Base-by-base conservation (phyloP, 116 monocot genomes). In the Thalassia testudinum region DNA sequence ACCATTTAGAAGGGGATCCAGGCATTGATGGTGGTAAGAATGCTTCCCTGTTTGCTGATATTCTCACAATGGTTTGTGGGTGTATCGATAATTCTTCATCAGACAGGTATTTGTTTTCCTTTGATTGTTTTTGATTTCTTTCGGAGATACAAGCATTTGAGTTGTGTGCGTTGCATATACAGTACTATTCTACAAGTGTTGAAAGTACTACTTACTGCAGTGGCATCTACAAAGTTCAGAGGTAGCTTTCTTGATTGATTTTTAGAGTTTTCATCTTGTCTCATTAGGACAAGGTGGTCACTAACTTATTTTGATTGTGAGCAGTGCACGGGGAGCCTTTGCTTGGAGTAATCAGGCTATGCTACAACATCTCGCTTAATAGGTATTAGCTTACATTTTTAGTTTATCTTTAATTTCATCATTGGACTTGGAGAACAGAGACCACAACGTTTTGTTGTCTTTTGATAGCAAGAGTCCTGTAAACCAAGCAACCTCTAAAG, bases 1-100 rank as follows among this genome's bases (percentile, higher is more conserved):
- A 89, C 67, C 97, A 97, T 75, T 71, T 97, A 74, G 97, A 97
- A 77, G 97, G 97, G 47, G 97, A 97, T 73, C 81, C 82, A 70
- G 97, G 97, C 52, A 54, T 97, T 27, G 85, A 85, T 65, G 71
- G 73, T 47, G 79, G 85, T 58, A 89, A 85, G 82, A 77, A 77
- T 67, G 62, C 77, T 43, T 66, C 64, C 24, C 42, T 85, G 21
- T 97, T 89, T 67, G 78, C 89, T 2, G 85, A 82, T 50, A 85
- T 97, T 66, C 77, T 97, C 27, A 97, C 57, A 61, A 85, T 89
- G 77, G 67, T 97, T 59, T 89, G 85, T 64, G 76, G 70, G 56
- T 85, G 85, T 66, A 76, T 89, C 61, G 97, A 89, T 68, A 85
- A 85, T 56, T 72, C 75, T 53, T 79, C 97, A 47, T 65, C 75